Evolutionary conservation across 176 grass and related monocot species (phyloP).

Genomic region (Musa beccarii): DNA sequence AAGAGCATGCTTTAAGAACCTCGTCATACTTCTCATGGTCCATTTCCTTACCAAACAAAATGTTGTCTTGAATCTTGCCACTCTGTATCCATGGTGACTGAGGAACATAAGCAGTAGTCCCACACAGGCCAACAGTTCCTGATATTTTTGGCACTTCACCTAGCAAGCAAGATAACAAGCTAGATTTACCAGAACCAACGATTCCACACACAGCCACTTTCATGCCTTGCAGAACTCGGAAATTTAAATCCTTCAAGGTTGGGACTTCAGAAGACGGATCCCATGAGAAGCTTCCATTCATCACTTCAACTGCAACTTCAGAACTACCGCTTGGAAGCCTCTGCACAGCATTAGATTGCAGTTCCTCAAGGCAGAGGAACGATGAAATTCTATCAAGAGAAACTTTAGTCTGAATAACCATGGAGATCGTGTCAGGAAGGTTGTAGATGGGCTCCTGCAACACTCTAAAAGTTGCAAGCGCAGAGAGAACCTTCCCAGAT

Average conservation of each 20-base stretch:
- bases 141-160: conserved; percentile 72
- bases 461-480: conserved; percentile 63
- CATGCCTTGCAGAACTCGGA: conserved; percentile 25
- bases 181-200: conserved; percentile 62
- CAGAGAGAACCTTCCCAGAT: conserved; percentile 55
- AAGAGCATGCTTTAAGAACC: conserved; percentile 49
- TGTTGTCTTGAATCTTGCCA: conserved; percentile 59
- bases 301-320: conserved; percentile 23
- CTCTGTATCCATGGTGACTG: conserved; percentile 83
- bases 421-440: conserved; percentile 53
- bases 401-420: conserved; percentile 72
- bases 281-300: conserved; percentile 52
- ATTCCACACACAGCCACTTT: conserved; percentile 68
- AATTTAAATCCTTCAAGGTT: conserved; percentile 41
- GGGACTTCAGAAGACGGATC: conserved; percentile 28
- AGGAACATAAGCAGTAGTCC: conserved; percentile 51
- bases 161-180: conserved; percentile 47
- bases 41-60: conserved; percentile 71
- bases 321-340: conserved; percentile 6
- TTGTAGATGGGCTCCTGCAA: conserved; percentile 55
- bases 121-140: conserved; percentile 55
- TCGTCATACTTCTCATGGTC: conserved; percentile 36
- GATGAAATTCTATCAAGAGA: conserved; percentile 45
- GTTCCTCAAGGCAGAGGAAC: conserved; percentile 48
- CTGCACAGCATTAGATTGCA: neutral